These are phyloP conservation scores for sweet orange (Citrus sinensis) DNA, from an alignment of 345 rosid genomes.

Conservation along the genomic window DVS_A1.0 CM039161.1:2503001-2503500, in stretches of 20 bases:
- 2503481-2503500: too few relatives aligned
- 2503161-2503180: too few relatives aligned
- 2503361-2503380: neutral
- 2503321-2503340: neutral
- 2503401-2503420: neutral
- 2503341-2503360: neutral
- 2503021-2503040: neutral
- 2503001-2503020: too few relatives aligned
- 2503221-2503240: too few relatives aligned
- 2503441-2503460: neutral
- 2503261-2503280: too few relatives aligned
- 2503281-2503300: too few relatives aligned
- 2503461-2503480: too few relatives aligned
- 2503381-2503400: neutral
- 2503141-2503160: too few relatives aligned
- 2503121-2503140: neutral
- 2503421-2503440: neutral
- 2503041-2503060: neutral
- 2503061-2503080: neutral
- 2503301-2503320: neutral
- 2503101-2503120: neutral
- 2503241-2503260: accelerated
- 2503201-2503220: too few relatives aligned
- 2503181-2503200: too few relatives aligned
- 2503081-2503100: neutral